Evolutionary conservation across 208 protist genomes (phyloP), one percentile per base, ranked within the genome.

Genomic region (Leishmania guyanensis): DNA sequence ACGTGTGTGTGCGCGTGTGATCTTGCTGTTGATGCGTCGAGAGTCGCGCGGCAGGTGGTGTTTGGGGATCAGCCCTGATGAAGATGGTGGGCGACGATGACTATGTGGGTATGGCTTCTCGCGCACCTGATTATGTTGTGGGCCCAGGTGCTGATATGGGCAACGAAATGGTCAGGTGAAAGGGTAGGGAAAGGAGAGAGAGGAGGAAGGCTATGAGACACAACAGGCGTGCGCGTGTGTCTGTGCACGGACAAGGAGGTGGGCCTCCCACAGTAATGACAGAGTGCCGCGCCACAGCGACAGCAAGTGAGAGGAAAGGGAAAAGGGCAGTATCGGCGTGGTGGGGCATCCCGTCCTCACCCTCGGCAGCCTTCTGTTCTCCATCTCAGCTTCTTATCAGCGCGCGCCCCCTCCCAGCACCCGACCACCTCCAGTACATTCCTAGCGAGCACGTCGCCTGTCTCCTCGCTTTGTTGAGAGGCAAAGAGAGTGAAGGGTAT

Each of bases 251-350:
- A 71, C 17, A 43, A 39, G 10, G 36, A 43, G 65, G 65, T 39
- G 20, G 1, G 36, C 17, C 36, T 4, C 36, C 36, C 8, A 48
- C 65, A 26, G 75, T 33, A 51, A 51, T 4, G 72, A 65, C 26
- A 56, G 68, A 75, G 36, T 74, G 53, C 80, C 64, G 50, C 74
- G 84, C 78, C 58, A 58, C 36, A 70, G 16, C 9, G 62, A 51
- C 17, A 64, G 26, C 58, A 80, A 73, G 14, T 54, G 4, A 76
- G 43, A 79, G 26, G 51, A 9, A 75, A 36, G 5, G 12, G 26
- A 26, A 75, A 60, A n/a, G 3, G 29, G 26, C 62, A 39, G 62
- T n/a, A 68, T 39, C 62, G 12, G 29, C 3, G 62, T 17, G 62
- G 12, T 4, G 26, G 65, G 43, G 20, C 65, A 4, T 9, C 20